These are phyloP conservation scores for Anisogramma anomala DNA, from an alignment of 2,329 filamentous ascomycete genomes.

Conservation along the genomic window DNA sequence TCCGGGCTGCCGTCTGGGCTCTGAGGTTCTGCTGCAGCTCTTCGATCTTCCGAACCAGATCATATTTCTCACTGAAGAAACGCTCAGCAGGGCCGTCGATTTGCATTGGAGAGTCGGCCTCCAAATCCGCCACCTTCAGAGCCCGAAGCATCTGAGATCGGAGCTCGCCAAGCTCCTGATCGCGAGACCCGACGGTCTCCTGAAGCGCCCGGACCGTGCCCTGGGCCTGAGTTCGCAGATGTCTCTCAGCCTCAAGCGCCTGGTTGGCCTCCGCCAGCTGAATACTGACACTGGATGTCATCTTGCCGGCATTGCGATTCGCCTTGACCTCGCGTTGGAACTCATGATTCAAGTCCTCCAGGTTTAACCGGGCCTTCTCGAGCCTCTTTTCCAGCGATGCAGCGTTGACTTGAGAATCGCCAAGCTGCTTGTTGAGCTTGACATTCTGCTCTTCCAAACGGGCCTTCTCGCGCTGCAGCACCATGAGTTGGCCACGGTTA, in stretches of 20 bases:
- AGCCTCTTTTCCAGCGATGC: slow-evolving; percentile 85
- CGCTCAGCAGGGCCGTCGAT: slow-evolving; percentile 49
- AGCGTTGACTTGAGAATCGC: slow-evolving; percentile 71
- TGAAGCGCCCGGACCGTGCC: slow-evolving; percentile 75
- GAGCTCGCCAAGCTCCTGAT: slow-evolving; percentile 70
- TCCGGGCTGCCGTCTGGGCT: slow-evolving; percentile 68
- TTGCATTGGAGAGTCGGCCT: slow-evolving; percentile 51
- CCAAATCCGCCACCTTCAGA: slow-evolving; percentile 79
- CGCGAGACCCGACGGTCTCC: slow-evolving; percentile 62
- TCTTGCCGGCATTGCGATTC: slow-evolving; percentile 81
- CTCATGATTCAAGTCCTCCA: slow-evolving; percentile 91
- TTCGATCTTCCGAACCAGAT: slow-evolving; percentile 77
- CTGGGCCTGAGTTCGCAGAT: slow-evolving; percentile 75
- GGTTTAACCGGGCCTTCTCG: slow-evolving; percentile 75
- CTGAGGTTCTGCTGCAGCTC: slow-evolving; percentile 79
- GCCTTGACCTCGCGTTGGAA: slow-evolving; percentile 81
- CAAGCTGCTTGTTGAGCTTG: slow-evolving; percentile 71
- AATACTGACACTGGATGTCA: slow-evolving; percentile 64
- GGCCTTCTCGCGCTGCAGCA: slow-evolving; percentile 71
- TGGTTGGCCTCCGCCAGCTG: slow-evolving; percentile 84
- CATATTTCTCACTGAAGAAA: slow-evolving; percentile 62
- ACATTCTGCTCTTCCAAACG: slow-evolving; percentile 73
- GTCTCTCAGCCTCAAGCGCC: slow-evolving; percentile 79
- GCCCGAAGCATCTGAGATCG: slow-evolving; percentile 69
- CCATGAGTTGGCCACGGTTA: slow-evolving; percentile 62